A percentile compares a stretch with the other conserved stretches of the same genome.
Conservation (phyloP, 495 filamentous ascomycete genomes). For the Entonaema liquescens region DNA sequence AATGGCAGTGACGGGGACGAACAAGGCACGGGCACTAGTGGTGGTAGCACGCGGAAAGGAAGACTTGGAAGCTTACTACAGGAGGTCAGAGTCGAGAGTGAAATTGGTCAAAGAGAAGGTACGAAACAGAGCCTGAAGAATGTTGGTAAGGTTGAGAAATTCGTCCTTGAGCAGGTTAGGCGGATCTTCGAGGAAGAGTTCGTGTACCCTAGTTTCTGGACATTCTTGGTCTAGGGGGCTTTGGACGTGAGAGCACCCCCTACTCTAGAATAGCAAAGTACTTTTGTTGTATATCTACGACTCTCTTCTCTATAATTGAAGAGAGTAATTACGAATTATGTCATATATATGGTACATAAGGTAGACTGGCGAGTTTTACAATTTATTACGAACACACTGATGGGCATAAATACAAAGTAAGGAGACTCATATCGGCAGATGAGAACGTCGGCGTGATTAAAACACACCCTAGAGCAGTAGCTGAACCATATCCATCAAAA, state of each 20-base stretch:
- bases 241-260: no score
- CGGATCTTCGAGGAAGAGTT: constrained; percentile 98
- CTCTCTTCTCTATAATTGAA: neutral
- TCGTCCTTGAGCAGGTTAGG: constrained; percentile 94
- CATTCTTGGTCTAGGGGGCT: constrained; percentile 76
- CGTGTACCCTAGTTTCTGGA: constrained; percentile 98
- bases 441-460: neutral
- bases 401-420: neutral
- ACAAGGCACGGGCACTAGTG: neutral
- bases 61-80: constrained; percentile 79
- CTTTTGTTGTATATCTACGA: neutral
- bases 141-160: constrained; percentile 97
- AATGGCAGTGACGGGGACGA: constrained; percentile 43
- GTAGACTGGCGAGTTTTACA: neutral
- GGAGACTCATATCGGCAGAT: neutral
- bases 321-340: neutral
- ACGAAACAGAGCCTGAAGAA: constrained; percentile 96
- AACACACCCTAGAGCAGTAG: neutral
- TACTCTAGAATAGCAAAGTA: neutral
- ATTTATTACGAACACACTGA: neutral
- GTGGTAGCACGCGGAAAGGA: constrained; percentile 41
- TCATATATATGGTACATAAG: neutral
- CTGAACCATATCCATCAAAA: neutral
- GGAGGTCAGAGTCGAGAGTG: constrained; percentile 95
- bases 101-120: constrained; percentile 90